Percentiles rank a stretch among this genome's conserved stretches.
Conservation (phyloP, 495 filamentous ascomycete genomes). For the Talaromyces nanjingensis region DNA sequence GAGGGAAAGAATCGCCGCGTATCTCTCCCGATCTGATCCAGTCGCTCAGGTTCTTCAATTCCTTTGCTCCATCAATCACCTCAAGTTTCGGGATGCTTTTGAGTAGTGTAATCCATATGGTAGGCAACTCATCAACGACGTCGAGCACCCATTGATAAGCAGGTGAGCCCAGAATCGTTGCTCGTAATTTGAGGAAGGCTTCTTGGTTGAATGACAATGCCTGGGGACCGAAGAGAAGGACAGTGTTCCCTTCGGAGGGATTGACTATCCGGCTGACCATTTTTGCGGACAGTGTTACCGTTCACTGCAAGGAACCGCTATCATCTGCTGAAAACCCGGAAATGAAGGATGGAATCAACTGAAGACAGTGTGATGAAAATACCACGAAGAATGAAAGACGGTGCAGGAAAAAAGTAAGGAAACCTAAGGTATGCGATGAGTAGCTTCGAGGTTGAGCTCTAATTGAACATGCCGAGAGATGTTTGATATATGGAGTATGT, state of each 20-base stretch:
- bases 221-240: slow-evolving; percentile 19
- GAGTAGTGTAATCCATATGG: slow-evolving; percentile 21
- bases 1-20: slow-evolving; percentile 10
- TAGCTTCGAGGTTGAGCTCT: background rate
- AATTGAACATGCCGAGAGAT: background rate
- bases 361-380: background rate
- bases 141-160: slow-evolving; percentile 22
- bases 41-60: slow-evolving; percentile 18
- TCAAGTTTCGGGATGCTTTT: slow-evolving; percentile 20
- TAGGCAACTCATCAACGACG: slow-evolving; percentile 14
- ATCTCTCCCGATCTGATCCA: slow-evolving; percentile 20
- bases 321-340: background rate
- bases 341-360: background rate
- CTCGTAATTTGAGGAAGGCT: slow-evolving; percentile 9
- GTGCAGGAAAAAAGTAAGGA: background rate
- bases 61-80: slow-evolving; percentile 14
- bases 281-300: background rate
- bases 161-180: slow-evolving; percentile 12
- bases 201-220: slow-evolving; percentile 18
- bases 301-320: background rate
- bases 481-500: background rate
- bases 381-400: background rate
- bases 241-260: background rate
- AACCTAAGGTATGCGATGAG: background rate
- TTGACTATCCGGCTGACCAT: background rate